These are phyloP conservation scores for Neurospora sp. DNA, from an alignment of 495 filamentous ascomycete species.

Conservation along the genomic window DNA sequence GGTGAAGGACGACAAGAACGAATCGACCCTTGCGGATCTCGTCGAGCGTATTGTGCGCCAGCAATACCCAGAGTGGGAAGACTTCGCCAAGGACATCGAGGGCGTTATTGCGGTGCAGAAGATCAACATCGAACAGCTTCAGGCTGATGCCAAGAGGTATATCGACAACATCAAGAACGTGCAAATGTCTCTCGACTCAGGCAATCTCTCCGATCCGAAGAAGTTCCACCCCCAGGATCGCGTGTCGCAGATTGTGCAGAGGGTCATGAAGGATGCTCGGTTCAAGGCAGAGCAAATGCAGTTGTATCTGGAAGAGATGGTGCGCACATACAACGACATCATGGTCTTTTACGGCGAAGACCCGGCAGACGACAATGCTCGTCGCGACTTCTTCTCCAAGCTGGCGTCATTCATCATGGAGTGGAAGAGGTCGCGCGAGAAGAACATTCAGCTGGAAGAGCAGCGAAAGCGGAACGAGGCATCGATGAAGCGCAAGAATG, in stretches of 20 bases:
- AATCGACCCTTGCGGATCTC: constrained; percentile 88
- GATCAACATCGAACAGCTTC: constrained; percentile 87
- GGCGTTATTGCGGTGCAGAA: constrained; percentile 80
- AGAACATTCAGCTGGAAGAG: constrained; percentile 81
- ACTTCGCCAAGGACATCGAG: constrained; percentile 73
- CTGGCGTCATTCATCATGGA: constrained; percentile 83
- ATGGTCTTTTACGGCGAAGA: constrained; percentile 97
- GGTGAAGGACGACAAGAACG: constrained; percentile 98
- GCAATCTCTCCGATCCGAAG: constrained; percentile 91
- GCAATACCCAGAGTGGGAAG: constrained; percentile 93
- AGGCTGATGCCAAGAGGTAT: constrained; percentile 82
- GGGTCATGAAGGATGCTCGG: constrained; percentile 91
- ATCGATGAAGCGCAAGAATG: constrained; percentile 80
- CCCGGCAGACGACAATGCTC: constrained; percentile 80
- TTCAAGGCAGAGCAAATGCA: constrained; percentile 95
- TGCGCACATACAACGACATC: constrained; percentile 83
- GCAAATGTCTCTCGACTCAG: constrained; percentile 80
- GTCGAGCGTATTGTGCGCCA: constrained; percentile 95
- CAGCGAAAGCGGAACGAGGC: constrained; percentile 72
- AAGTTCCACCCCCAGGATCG: constrained; percentile 98
- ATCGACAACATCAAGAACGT: constrained; percentile 92
- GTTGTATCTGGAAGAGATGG: constrained; percentile 89
- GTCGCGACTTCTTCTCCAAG: constrained; percentile 93
- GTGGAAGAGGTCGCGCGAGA: constrained; percentile 92
- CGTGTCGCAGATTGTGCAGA: constrained; percentile 80